Base-by-base conservation (phyloP, 257 asterid genomes). In the Capsicum pubescens region DNA sequence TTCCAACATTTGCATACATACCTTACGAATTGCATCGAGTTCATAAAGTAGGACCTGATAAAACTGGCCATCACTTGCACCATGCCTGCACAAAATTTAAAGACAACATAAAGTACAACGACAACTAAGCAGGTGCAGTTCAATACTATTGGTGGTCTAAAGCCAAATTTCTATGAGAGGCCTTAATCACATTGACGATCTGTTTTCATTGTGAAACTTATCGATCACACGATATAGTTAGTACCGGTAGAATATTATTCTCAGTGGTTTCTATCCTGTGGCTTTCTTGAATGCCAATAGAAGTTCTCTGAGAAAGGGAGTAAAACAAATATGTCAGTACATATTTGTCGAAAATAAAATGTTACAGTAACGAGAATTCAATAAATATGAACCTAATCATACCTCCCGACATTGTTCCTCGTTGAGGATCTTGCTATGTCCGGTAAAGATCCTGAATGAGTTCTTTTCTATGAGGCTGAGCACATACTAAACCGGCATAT, bases 381-480 rank as follows among this genome's bases (percentile, higher is more conserved):
- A 74, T 9, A 52, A 14, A 61, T 16, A 10, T 12, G 14, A 58
- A 94, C 99, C 99, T 88, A 86, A 96, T 93, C 99, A 96, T 96
- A 88, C 99, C 99, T 8, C 99, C 99, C 68, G 98, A 93, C 58
- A 96, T 92, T 35, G 94, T 90, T 17, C 99, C 99, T 59, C 98
- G 97, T 32, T 86, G 92, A 36, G 99, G 98, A 84, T 96, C 99
- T 2, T 94, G 94, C 98, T 97, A 96, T 1, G 98, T 94, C 88
- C 95, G 93, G 88, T 93, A 96, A 85, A 96, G 86, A 90, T 96
- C 99, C 87, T 96, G 98, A 56, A 96, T 96, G 52, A 96, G 88
- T 79, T 96, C 99, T 84, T 96, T 98, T 80, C 99, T 89, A 80
- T 96, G 99, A 87, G 99, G 97, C 91, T 96, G 99, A 15, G 98